Evolutionary conservation across 2,329 filamentous ascomycete species (phyloP).

Genomic region (Pseudogymnoascus sp.): DNA sequence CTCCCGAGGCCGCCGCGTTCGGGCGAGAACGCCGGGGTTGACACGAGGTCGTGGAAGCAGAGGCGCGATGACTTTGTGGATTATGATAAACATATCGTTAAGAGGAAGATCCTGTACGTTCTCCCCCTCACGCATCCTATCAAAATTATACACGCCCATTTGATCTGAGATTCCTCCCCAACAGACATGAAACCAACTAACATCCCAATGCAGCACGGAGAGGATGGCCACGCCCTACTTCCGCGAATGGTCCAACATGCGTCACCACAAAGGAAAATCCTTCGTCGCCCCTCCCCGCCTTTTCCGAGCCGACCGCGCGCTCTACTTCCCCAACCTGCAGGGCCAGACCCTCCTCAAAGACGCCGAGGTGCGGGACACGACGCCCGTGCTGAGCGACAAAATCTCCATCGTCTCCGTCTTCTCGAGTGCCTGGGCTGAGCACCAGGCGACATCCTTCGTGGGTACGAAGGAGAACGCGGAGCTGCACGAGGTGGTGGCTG

Average conservation of each 20-base stretch:
- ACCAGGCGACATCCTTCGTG: constrained; percentile 68
- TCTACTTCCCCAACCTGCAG: constrained; percentile 90
- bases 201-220: constrained; percentile 47
- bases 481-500: constrained; percentile 55
- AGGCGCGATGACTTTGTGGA: constrained; percentile 73
- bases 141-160: neutral
- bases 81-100: constrained; percentile 74
- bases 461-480: constrained; percentile 58
- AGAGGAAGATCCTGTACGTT: constrained; percentile 64
- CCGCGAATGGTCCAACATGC: constrained; percentile 85
- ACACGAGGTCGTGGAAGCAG: constrained; percentile 58
- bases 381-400: constrained; percentile 62
- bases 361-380: constrained; percentile 58
- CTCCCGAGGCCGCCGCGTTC: constrained; percentile 63
- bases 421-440: constrained; percentile 77
- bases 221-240: constrained; percentile 86
- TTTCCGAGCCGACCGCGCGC: constrained; percentile 72
- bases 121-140: neutral
- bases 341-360: constrained; percentile 66
- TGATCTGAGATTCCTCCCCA: neutral
- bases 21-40: constrained; percentile 77
- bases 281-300: constrained; percentile 79
- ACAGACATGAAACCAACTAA: neutral
- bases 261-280: constrained; percentile 78
- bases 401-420: constrained; percentile 76